phyloP scores from a whole-genome alignment of 768 basidiomycete genomes.

The Russula lepida region DNA sequence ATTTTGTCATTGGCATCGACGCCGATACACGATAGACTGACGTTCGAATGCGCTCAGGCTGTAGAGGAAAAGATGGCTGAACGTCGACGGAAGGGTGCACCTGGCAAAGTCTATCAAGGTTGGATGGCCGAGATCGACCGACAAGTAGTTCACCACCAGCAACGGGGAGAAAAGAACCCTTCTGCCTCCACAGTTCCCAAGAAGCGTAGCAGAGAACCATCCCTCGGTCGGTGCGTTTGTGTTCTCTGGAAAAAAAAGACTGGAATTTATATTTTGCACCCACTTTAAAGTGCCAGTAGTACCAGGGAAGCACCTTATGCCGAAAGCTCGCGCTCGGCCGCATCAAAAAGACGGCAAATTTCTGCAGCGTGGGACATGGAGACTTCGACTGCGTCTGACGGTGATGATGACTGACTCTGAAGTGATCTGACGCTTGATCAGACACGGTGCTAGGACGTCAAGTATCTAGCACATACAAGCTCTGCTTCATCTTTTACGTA shows the following conservation, averaged over 20 bases:
- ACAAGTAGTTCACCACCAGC: not conserved
- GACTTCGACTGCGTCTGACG: not conserved
- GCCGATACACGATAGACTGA: conserved; percentile 14
- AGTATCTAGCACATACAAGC: not conserved
- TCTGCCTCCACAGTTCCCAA: not conserved
- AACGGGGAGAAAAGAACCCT: not conserved
- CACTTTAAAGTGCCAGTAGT: not conserved
- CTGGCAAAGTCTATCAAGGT: not conserved
- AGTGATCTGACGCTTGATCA: not conserved
- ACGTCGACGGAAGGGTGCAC: not conserved
- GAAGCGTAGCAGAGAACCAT: not conserved
- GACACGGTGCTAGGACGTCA: not conserved
- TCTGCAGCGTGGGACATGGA: not conserved
- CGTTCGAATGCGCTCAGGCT: conserved; percentile 16
- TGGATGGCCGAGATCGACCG: conserved; percentile 8
- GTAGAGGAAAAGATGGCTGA: conserved; percentile 11
- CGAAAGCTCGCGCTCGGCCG: conserved; percentile 1
- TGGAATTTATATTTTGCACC: too few species aligned
- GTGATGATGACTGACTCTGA: not conserved
- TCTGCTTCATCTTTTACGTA: not conserved
- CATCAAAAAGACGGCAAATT: not conserved
- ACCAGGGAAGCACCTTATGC: not conserved
- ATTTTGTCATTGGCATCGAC: conserved; percentile 4
- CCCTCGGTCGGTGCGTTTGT: not conserved
- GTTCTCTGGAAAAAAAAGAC: too few species aligned